Evolutionary conservation across 2,329 filamentous ascomycete genomes (phyloP).

Genomic region (Sporothrix variecibatus): DNA sequence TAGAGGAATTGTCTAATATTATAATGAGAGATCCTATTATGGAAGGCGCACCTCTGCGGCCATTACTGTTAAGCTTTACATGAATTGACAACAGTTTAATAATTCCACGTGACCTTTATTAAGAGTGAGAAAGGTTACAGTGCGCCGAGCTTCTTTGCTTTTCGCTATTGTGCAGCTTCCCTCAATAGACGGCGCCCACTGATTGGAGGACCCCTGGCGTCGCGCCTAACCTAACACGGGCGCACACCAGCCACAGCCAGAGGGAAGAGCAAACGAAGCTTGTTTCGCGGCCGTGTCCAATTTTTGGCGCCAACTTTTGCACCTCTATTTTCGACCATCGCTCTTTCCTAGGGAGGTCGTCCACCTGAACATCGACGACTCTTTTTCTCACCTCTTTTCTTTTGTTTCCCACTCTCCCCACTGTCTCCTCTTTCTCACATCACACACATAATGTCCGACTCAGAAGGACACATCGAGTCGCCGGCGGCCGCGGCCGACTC

Average conservation of each 20-base stretch:
- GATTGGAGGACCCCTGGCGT: neutral
- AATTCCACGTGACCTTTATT: neutral
- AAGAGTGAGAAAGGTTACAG: neutral
- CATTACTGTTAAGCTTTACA: neutral
- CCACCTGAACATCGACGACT: neutral
- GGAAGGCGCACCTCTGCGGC: neutral
- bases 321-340: neutral
- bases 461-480: slow-evolving; percentile 29
- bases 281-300: slow-evolving; percentile 5
- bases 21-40: neutral
- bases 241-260: slow-evolving; percentile 24
- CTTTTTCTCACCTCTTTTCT: neutral
- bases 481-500: slow-evolving; percentile 22
- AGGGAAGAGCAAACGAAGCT: neutral
- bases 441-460: slow-evolving; percentile 29
- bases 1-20: neutral
- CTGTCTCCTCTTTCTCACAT: neutral
- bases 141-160: neutral
- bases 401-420: neutral
- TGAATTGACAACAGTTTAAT: neutral
- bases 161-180: neutral
- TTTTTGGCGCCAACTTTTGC: slow-evolving; percentile 16
- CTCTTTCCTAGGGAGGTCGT: slow-evolving; percentile 4
- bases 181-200: neutral
- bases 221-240: slow-evolving; percentile 14